These are phyloP conservation scores for Globisporangium nunn DNA, from an alignment of 352 stramenopile species.

Conservation along the genomic window DNA sequence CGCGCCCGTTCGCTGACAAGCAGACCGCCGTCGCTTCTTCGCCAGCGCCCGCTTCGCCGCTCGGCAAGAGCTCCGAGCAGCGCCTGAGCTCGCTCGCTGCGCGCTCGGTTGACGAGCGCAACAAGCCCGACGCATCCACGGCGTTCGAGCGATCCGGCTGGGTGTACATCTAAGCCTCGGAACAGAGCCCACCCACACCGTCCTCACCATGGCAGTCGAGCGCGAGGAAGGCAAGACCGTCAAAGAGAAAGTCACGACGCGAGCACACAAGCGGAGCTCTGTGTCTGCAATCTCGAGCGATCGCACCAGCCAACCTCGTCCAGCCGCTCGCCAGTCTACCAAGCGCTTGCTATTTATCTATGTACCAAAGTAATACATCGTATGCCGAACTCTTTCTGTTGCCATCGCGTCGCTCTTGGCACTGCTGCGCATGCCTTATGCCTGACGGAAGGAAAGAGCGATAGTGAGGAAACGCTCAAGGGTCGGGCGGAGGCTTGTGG, in stretches of 20 bases:
- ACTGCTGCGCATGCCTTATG: too few relatives aligned
- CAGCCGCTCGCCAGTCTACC: background rate
- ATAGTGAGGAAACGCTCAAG: too few relatives aligned
- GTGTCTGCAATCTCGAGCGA: too few relatives aligned
- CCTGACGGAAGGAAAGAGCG: too few relatives aligned
- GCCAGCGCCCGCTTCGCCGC: background rate
- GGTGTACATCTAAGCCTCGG: slow-evolving; percentile 53
- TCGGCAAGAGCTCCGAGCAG: slow-evolving; percentile 25
- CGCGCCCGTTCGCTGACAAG: slow-evolving; percentile 23
- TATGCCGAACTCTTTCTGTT: background rate
- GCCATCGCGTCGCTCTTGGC: background rate
- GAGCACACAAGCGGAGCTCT: too few relatives aligned
- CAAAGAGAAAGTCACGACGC: too few relatives aligned
- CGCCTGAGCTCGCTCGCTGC: slow-evolving; percentile 18
- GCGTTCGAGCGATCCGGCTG: slow-evolving; percentile 73
- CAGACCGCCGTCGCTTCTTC: slow-evolving; percentile 10
- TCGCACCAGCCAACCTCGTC: too few relatives aligned
- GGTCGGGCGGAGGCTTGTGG: background rate
- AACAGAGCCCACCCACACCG: too few relatives aligned
- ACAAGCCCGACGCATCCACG: slow-evolving; percentile 49
- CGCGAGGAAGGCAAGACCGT: background rate
- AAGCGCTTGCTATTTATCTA: slow-evolving; percentile 1
- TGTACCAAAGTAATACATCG: background rate
- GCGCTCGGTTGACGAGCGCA: slow-evolving; percentile 27
- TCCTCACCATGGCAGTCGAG: background rate